These are phyloP conservation scores for Euphorbia peplus DNA, from an alignment of 345 rosid genomes.

Conservation along the genomic window DNA sequence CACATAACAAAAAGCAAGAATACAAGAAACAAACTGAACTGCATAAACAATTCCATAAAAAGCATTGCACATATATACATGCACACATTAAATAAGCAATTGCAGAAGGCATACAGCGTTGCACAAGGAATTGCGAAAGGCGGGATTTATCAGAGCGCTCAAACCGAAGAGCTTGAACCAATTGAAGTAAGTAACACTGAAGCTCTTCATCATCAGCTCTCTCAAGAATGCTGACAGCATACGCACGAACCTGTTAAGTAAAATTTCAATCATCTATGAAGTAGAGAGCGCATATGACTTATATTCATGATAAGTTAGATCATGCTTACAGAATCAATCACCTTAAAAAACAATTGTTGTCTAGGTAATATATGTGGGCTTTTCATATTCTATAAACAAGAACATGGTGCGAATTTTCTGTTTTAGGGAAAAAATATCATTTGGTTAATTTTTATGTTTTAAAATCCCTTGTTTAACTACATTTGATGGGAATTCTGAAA, in stretches of 20 bases:
- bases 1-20: background rate
- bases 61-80: background rate
- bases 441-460: background rate
- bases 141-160: conserved; percentile 94
- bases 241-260: conserved; percentile 85
- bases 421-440: background rate
- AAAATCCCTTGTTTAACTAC: background rate
- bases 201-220: conserved; percentile 99
- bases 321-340: background rate
- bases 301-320: background rate
- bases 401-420: background rate
- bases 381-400: background rate
- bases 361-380: background rate
- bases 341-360: background rate
- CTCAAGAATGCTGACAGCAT: conserved; percentile 95
- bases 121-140: conserved; percentile 90
- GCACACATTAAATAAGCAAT: background rate
- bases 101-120: conserved; percentile 58
- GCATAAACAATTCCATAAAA: background rate
- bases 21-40: background rate
- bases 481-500: background rate
- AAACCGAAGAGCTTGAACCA: conserved; percentile 99
- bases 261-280: conserved; percentile 18
- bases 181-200: conserved; percentile 93
- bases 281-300: background rate